These are phyloP conservation scores for Acanthamoeba castellanii DNA, from an alignment of 208 protist genomes.

Conservation along the genomic window DNA sequence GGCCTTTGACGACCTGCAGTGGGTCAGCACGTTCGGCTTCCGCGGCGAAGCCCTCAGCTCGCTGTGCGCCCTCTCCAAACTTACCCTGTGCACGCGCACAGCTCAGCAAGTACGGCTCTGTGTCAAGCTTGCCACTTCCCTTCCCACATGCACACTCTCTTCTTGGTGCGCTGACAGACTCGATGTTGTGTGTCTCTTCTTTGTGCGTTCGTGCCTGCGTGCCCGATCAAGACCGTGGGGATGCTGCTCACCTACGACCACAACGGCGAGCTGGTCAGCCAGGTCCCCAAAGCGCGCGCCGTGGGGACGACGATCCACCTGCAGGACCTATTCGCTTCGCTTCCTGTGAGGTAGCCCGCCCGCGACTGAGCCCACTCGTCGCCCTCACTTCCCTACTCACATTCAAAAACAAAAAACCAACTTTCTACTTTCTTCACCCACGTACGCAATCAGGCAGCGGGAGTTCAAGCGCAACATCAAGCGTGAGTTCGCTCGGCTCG, in stretches of 20 bases:
- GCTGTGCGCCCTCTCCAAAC: conserved; percentile 82
- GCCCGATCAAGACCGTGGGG: conserved; percentile 63
- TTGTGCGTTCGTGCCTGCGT: no score
- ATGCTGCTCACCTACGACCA: conserved; percentile 61
- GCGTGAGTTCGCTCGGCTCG: conserved; percentile 81
- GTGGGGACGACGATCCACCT: conserved; percentile 92
- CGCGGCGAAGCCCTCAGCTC: conserved; percentile 97
- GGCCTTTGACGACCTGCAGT: conserved; percentile 89
- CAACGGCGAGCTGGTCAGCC: conserved; percentile 50
- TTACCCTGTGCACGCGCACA: conserved; percentile 56
- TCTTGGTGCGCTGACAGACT: no score
- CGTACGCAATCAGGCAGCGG: conserved; percentile 82
- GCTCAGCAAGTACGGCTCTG: background rate
- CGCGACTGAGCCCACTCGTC: no score
- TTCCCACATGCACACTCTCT: background rate
- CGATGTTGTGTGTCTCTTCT: no score
- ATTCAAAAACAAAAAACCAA: background rate
- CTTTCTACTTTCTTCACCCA: background rate
- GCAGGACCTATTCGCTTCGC: conserved; percentile 89
- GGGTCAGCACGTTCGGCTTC: conserved; percentile 95
- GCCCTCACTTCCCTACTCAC: no score
- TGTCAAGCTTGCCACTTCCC: background rate
- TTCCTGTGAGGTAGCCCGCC: conserved; percentile 65
- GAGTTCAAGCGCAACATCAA: conserved; percentile 93
- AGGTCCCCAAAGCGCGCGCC: conserved; percentile 12